A percentile compares a stretch with the other conserved stretches of the same genome.
These are phyloP conservation scores for Marsdenia floribunda DNA, from an alignment of 257 asterid species.

Conservation along the genomic window DNA sequence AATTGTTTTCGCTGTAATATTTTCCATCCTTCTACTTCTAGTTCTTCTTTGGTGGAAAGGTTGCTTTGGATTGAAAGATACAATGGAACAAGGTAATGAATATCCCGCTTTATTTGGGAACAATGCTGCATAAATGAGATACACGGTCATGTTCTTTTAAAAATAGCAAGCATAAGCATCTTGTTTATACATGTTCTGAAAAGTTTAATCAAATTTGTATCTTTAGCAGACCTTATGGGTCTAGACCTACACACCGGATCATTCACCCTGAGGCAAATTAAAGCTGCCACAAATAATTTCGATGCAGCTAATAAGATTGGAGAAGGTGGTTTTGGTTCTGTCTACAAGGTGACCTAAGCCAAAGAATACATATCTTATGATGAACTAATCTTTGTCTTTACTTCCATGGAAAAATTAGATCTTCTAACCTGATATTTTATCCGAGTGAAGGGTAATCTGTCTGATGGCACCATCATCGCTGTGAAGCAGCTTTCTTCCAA, in stretches of 20 bases:
- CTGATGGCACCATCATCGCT: conserved; percentile 64
- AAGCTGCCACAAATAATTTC: conserved; percentile 66
- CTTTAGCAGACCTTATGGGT: conserved; percentile 17
- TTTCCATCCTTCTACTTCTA: conserved; percentile 25
- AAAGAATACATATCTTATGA: neutral
- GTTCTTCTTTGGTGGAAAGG: conserved; percentile 64
- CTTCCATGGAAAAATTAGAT: neutral
- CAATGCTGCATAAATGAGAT: too few species aligned
- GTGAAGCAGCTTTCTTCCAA: conserved; percentile 81
- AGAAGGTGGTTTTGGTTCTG: conserved; percentile 86
- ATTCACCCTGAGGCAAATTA: conserved; percentile 63
- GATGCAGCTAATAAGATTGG: conserved; percentile 69
- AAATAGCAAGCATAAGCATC: neutral
- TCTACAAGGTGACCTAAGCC: conserved; percentile 48
- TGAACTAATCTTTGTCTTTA: too few species aligned
- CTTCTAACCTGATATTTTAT: neutral
- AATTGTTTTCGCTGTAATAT: conserved; percentile 43
- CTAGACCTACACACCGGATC: conserved; percentile 59
- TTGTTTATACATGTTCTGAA: neutral
- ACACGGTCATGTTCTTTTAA: neutral
- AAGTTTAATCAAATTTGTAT: neutral
- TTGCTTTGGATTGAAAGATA: conserved; percentile 25
- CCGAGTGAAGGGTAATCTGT: conserved; percentile 44
- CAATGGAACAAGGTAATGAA: conserved; percentile 39
- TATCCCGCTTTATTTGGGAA: neutral